These are phyloP conservation scores for Exophiala phaeomuriformis DNA, from an alignment of 2,329 filamentous ascomycete species.

Conservation along the genomic window DNA sequence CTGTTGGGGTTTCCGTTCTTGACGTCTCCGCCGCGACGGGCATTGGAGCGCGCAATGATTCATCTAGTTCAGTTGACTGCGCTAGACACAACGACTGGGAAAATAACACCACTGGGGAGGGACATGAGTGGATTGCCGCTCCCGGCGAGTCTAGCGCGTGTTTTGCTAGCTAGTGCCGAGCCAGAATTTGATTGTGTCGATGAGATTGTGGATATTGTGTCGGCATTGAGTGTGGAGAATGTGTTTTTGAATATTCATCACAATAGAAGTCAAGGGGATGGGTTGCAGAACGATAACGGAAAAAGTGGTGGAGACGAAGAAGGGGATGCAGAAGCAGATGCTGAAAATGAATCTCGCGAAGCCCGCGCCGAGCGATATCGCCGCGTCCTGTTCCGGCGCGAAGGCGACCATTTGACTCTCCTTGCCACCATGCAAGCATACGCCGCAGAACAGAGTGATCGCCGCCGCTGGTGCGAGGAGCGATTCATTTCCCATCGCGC, in stretches of 20 bases:
- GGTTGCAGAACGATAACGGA: background rate
- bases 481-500: slow-evolving; percentile 56
- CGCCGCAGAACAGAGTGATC: slow-evolving; percentile 50
- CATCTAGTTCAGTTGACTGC: slow-evolving; percentile 74
- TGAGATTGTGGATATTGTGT: slow-evolving; percentile 78
- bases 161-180: slow-evolving; percentile 70
- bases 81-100: slow-evolving; percentile 57
- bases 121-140: slow-evolving; percentile 79
- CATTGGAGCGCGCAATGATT: slow-evolving; percentile 72
- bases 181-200: slow-evolving; percentile 65
- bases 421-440: slow-evolving; percentile 55
- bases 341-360: slow-evolving; percentile 6
- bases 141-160: slow-evolving; percentile 69
- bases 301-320: slow-evolving; percentile 3
- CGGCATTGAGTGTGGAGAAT: slow-evolving; percentile 57
- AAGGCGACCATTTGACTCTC: slow-evolving; percentile 59
- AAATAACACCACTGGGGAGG: slow-evolving; percentile 64
- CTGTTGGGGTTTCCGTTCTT: slow-evolving; percentile 77
- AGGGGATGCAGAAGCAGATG: background rate
- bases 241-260: slow-evolving; percentile 52
- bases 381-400: slow-evolving; percentile 50
- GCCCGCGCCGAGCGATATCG: slow-evolving; percentile 48
- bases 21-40: slow-evolving; percentile 68
- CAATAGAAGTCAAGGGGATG: background rate
- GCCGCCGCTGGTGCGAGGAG: slow-evolving; percentile 53